phyloP scores from a whole-genome alignment of 1,139 yeast species.

The Kodamaea arcana region DNA sequence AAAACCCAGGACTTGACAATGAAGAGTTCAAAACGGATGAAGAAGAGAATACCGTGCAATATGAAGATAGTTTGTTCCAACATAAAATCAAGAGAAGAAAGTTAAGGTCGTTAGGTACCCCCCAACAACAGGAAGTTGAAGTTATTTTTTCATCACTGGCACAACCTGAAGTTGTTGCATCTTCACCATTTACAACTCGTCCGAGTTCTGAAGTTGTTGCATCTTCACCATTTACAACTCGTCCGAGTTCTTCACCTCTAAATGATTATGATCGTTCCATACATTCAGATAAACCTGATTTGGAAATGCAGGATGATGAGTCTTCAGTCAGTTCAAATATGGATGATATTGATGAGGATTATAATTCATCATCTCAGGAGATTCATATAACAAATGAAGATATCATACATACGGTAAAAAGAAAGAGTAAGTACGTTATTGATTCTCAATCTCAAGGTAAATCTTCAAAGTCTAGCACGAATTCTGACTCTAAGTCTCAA shows the following conservation, averaged over 20 bases:
- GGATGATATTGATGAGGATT: not conserved
- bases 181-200: constrained; percentile 12
- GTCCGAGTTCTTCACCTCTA: constrained; percentile 12
- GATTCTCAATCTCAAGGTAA: constrained; percentile 8
- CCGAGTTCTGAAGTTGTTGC: constrained; percentile 12
- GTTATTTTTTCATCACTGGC: constrained; percentile 3
- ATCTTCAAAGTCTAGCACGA: not conserved
- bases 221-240: constrained; percentile 12
- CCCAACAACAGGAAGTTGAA: not conserved
- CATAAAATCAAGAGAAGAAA: constrained; percentile 10
- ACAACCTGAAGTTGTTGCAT: constrained; percentile 10
- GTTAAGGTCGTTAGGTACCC: not conserved
- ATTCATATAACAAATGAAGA: constrained; percentile 1
- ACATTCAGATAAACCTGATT: constrained; percentile 5
- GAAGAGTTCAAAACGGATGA: constrained; percentile 13
- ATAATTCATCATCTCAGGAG: not conserved
- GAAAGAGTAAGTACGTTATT: constrained; percentile 7
- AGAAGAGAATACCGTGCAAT: constrained; percentile 9
- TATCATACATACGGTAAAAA: not conserved
- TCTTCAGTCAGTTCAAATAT: constrained; percentile 1
- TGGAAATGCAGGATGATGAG: constrained; percentile 1
- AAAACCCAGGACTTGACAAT: constrained; percentile 3
- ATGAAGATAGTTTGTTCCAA: constrained; percentile 13
- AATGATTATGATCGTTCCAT: constrained; percentile 8
- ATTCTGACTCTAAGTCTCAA: constrained; percentile 1